Conservation (phyloP, 495 filamentous ascomycete genomes). For the Aspergillus baeticus region DNA sequence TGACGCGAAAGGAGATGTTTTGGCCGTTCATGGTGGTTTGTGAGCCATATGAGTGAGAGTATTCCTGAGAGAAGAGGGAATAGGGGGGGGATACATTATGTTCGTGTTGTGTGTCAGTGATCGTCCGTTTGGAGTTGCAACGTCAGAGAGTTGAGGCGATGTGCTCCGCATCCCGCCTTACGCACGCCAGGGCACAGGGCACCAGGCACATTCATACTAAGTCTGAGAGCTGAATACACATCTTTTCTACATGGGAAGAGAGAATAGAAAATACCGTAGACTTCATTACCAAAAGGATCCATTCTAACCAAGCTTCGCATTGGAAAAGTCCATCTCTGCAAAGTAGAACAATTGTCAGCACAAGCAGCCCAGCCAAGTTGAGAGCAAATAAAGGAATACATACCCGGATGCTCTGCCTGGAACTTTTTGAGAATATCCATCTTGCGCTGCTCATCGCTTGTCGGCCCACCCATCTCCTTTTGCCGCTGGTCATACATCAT, state of each 20-base stretch:
- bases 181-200: no score
- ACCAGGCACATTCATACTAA: no score
- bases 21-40: slow-evolving; percentile 25
- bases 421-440: slow-evolving; percentile 89
- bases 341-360: slow-evolving; percentile 7
- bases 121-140: no score
- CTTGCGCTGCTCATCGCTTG: slow-evolving; percentile 91
- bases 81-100: no score
- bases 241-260: background rate
- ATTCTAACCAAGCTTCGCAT: slow-evolving; percentile 42
- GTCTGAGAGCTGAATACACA: background rate
- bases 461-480: slow-evolving; percentile 88
- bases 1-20: slow-evolving; percentile 27
- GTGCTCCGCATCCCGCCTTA: no score
- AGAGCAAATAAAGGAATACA: slow-evolving; percentile 47
- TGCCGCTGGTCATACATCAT: slow-evolving; percentile 99
- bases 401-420: slow-evolving; percentile 81
- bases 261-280: slow-evolving; percentile 14
- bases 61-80: no score
- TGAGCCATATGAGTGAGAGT: background rate
- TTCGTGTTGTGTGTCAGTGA: no score
- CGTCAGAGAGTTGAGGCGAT: no score
- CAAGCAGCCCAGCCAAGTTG: background rate
- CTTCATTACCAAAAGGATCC: slow-evolving; percentile 23
- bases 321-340: slow-evolving; percentile 51